These are phyloP conservation scores for Hibiscus trionum DNA, from an alignment of 345 rosid species.

Conservation along the genomic window DNA sequence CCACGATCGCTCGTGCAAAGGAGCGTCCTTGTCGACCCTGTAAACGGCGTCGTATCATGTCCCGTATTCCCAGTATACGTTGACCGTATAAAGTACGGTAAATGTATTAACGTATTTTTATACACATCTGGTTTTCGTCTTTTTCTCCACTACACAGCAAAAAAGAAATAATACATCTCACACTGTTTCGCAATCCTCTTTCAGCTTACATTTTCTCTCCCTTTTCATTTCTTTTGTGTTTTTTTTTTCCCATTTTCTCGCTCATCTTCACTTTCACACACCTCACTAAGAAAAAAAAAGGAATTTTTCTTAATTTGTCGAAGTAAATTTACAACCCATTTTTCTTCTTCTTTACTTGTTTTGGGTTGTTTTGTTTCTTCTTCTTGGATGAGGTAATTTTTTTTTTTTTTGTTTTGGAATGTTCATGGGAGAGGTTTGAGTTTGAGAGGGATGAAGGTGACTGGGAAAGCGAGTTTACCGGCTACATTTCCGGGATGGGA, in stretches of 20 bases:
- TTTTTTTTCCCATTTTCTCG: background rate
- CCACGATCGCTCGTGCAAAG: constrained; percentile 6
- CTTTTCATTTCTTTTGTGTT: background rate
- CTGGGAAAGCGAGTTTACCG: constrained; percentile 45
- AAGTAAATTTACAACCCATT: too few species aligned
- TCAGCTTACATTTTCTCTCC: background rate
- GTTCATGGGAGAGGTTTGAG: constrained; percentile 14
- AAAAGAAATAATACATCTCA: background rate
- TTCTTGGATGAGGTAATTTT: background rate
- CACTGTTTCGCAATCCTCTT: background rate
- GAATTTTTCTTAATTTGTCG: background rate
- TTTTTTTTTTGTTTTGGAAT: background rate
- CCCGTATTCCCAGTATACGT: background rate
- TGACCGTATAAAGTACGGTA: constrained; percentile 1
- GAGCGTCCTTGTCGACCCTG: background rate
- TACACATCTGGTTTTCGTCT: constrained; percentile 3
- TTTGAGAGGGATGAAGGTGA: constrained; percentile 52
- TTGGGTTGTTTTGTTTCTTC: background rate
- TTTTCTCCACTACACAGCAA: background rate
- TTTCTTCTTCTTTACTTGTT: background rate
- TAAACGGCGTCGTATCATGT: constrained; percentile 10
- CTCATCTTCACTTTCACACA: background rate
- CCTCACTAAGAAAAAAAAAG: background rate
- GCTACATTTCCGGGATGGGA: constrained; percentile 30
- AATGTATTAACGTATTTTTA: background rate